These are phyloP conservation scores for Phytophthora citricola DNA, from an alignment of 352 stramenopile species.

Conservation along the genomic window DNA sequence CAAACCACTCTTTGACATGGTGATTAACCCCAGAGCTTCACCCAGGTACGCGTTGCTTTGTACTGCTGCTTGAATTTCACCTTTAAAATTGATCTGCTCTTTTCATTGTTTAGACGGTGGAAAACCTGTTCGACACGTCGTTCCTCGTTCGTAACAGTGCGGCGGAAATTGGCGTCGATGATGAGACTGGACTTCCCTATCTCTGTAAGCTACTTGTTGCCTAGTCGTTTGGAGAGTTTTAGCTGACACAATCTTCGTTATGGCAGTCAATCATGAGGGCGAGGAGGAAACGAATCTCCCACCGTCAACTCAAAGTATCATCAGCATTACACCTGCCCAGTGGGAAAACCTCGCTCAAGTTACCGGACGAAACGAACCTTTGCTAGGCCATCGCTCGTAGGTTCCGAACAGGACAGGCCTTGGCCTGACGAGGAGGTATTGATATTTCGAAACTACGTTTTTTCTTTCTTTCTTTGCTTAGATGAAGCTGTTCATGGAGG, in stretches of 20 bases:
- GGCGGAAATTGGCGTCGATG: slow-evolving; percentile 71
- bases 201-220: slow-evolving; percentile 44
- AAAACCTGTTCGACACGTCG: slow-evolving; percentile 88
- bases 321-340: slow-evolving; percentile 78
- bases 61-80: background rate
- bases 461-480: slow-evolving; percentile 7
- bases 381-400: slow-evolving; percentile 69
- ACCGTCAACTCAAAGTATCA: slow-evolving; percentile 76
- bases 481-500: background rate
- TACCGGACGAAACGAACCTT: slow-evolving; percentile 52
- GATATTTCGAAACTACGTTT: slow-evolving; percentile 29
- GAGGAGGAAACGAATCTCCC: slow-evolving; percentile 53
- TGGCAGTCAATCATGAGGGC: slow-evolving; percentile 72
- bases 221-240: background rate
- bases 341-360: slow-evolving; percentile 64
- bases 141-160: slow-evolving; percentile 81
- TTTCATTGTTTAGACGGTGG: slow-evolving; percentile 57
- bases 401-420: background rate
- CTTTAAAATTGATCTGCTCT: background rate
- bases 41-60: slow-evolving; percentile 48
- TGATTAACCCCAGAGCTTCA: slow-evolving; percentile 79
- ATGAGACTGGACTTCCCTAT: slow-evolving; percentile 59
- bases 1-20: slow-evolving; percentile 73
- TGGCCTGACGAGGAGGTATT: slow-evolving; percentile 6
- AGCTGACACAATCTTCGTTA: background rate